These are phyloP conservation scores for Clavulina sp. DNA, from an alignment of 768 basidiomycete species.

Conservation along the genomic window DNA sequence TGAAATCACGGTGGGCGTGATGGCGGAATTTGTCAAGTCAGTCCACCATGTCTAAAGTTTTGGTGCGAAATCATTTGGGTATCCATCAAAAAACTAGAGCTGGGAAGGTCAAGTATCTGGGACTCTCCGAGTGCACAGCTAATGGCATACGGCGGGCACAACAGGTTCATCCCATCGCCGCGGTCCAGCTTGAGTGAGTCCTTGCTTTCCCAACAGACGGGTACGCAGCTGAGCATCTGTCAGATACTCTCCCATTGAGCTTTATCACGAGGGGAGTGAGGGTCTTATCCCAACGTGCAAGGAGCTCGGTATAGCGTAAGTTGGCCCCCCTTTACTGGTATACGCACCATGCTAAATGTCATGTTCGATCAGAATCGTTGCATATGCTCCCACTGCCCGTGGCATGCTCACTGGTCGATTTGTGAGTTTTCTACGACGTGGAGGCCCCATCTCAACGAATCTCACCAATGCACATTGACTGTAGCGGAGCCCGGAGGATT, in stretches of 20 bases:
- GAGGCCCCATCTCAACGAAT: conserved; percentile 1
- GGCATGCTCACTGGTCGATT: conserved; percentile 33
- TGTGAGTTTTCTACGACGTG: conserved; percentile 14
- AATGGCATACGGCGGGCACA: conserved; percentile 11
- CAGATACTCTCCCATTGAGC: conserved; percentile 11
- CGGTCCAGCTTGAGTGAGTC: conserved; percentile 13
- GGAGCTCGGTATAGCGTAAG: conserved; percentile 23
- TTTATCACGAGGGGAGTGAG: conserved; percentile 6
- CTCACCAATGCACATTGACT: too few species aligned
- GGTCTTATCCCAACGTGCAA: conserved; percentile 12
- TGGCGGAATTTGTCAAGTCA: conserved; percentile 11
- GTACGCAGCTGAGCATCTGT: too few species aligned
- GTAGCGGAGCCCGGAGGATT: too few species aligned
- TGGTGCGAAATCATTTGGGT: neutral
- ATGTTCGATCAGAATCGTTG: conserved; percentile 19
- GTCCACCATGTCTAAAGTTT: neutral
- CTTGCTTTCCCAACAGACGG: too few species aligned
- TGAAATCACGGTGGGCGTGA: conserved; percentile 12
- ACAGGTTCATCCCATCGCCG: conserved; percentile 10
- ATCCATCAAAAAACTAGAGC: conserved; percentile 11
- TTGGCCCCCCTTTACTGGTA: neutral
- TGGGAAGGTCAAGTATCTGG: conserved; percentile 34
- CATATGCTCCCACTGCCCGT: conserved; percentile 35
- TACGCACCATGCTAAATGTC: neutral
- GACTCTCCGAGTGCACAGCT: conserved; percentile 29